These are phyloP conservation scores for Xylaria multiplex DNA, from an alignment of 2,329 filamentous ascomycete species.

Conservation along the genomic window DNA sequence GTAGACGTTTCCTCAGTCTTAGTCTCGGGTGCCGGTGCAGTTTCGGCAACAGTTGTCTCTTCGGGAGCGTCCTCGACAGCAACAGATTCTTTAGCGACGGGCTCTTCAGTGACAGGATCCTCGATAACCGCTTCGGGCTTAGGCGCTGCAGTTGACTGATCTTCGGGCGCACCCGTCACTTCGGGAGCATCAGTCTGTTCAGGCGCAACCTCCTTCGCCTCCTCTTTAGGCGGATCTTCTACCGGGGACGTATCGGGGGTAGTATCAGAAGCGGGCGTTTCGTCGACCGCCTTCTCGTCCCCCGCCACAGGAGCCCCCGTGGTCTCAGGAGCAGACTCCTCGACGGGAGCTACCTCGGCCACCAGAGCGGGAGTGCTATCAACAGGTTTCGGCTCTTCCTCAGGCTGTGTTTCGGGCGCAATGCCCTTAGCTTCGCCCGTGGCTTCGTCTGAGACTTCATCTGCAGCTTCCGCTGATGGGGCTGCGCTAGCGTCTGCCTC, in stretches of 20 bases:
- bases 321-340: conserved; percentile 20
- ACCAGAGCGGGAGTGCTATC: conserved; percentile 5
- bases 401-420: conserved; percentile 15
- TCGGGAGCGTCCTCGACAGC: background rate
- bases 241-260: background rate
- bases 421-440: conserved; percentile 4
- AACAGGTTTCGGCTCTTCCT: conserved; percentile 13
- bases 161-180: conserved; percentile 8
- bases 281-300: conserved; percentile 14
- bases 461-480: conserved; percentile 8
- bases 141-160: background rate
- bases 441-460: conserved; percentile 10
- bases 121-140: conserved; percentile 3
- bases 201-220: conserved; percentile 9
- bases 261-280: conserved; percentile 1
- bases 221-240: conserved; percentile 11
- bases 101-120: background rate
- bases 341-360: conserved; percentile 2
- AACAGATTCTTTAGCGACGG: background rate
- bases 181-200: conserved; percentile 7
- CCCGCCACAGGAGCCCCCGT: conserved; percentile 14
- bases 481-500: conserved; percentile 7
- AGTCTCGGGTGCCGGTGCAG: background rate
- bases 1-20: conserved; percentile 11
- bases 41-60: conserved; percentile 18